Evolutionary conservation across 2,329 filamentous ascomycete genomes (phyloP).

Genomic region (Bipolaris sorokiniana): DNA sequence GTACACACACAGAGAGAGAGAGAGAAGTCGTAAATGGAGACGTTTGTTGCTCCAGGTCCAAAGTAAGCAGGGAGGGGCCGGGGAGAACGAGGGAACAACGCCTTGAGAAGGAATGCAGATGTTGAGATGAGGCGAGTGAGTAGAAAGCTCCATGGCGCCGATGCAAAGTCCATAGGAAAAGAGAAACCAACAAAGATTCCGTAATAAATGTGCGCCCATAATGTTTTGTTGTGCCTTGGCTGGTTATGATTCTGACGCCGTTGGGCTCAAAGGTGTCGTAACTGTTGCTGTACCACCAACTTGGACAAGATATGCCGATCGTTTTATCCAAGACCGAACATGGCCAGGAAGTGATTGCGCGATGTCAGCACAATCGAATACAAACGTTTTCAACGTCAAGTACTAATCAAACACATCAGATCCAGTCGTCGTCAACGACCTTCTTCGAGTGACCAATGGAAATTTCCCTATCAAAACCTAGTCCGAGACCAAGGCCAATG

Average conservation of each 20-base stretch:
- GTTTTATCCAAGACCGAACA: not conserved
- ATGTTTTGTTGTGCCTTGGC: constrained; percentile 1
- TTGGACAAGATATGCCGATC: not conserved
- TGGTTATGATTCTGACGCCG: not conserved
- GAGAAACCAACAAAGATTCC: not conserved
- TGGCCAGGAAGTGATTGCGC: not conserved
- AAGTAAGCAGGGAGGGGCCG: not conserved
- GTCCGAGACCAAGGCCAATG: constrained; percentile 34
- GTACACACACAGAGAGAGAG: not conserved
- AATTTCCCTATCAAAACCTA: constrained; percentile 43
- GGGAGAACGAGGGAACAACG: not conserved
- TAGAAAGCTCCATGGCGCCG: not conserved
- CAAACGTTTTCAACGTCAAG: not conserved
- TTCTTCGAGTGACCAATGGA: constrained; percentile 21
- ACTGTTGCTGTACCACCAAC: not conserved
- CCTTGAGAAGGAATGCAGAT: not conserved
- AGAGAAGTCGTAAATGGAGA: not conserved
- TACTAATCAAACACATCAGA: constrained; percentile 23
- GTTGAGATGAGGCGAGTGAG: not conserved
- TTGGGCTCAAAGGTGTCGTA: not conserved
- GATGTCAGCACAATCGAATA: not conserved
- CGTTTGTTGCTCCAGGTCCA: not conserved
- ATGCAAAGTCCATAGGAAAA: not conserved
- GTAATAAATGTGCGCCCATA: constrained; percentile 1
- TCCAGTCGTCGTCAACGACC: constrained; percentile 42